Evolutionary conservation across 192 early-diverging fungal species (phyloP).

Genomic region (Backusella westeae): DNA sequence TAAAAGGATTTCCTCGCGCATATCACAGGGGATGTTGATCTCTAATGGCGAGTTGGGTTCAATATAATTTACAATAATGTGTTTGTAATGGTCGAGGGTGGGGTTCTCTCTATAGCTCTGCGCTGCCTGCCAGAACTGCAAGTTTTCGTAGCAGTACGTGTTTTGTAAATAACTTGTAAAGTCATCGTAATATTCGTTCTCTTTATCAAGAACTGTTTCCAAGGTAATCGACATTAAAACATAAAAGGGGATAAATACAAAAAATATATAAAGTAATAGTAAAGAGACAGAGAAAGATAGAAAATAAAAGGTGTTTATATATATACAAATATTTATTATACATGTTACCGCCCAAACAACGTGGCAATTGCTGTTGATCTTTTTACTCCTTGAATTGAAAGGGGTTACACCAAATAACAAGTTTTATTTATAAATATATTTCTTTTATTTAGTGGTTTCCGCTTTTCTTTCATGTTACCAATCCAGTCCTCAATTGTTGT

Average conservation of each 20-base stretch:
- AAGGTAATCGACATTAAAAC: background rate
- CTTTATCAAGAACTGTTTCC: constrained; percentile 13
- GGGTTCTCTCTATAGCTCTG: constrained; percentile 23
- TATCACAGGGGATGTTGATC: constrained; percentile 37
- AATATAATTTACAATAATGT: constrained; percentile 19
- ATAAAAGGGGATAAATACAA: background rate
- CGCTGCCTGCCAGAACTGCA: constrained; percentile 37
- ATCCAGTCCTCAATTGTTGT: too few relatives aligned
- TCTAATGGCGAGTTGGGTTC: constrained; percentile 27
- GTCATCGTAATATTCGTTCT: background rate
- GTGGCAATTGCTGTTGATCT: background rate
- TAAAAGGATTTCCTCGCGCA: constrained; percentile 22
- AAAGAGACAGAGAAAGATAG: background rate
- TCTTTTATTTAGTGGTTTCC: too few relatives aligned
- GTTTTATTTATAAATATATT: constrained; percentile 4
- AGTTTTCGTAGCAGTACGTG: constrained; percentile 39
- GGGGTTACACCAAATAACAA: background rate
- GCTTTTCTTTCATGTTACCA: too few relatives aligned
- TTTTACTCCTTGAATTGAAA: background rate
- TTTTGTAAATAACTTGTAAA: constrained; percentile 26
- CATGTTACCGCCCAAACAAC: background rate
- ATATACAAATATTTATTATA: background rate
- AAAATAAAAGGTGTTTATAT: background rate
- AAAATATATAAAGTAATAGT: background rate
- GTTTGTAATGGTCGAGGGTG: background rate